Conservation (phyloP, 2,329 filamentous ascomycete species). For the Cordyceps militaris region DNA sequence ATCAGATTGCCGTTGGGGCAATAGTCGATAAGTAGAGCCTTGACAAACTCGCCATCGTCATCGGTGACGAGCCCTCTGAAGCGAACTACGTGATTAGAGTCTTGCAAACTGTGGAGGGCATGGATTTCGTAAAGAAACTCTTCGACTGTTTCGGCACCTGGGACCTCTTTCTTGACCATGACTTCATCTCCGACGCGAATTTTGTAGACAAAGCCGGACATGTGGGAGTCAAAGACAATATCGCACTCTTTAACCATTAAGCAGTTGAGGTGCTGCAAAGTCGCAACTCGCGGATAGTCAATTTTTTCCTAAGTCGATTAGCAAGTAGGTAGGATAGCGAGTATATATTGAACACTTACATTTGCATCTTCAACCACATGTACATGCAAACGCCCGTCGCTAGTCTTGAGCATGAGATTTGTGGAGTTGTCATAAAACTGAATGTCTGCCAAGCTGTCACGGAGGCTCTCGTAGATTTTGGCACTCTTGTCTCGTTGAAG, state of each 20-base stretch:
- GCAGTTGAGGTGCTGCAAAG: slow-evolving; percentile 67
- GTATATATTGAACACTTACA: slow-evolving; percentile 33
- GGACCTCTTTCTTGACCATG: slow-evolving; percentile 97
- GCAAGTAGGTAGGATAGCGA: slow-evolving; percentile 3
- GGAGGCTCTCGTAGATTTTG: slow-evolving; percentile 89
- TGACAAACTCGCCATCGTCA: slow-evolving; percentile 75
- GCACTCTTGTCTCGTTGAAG: slow-evolving; percentile 89
- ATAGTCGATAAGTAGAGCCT: slow-evolving; percentile 82
- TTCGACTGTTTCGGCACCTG: slow-evolving; percentile 87
- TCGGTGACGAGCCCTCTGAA: slow-evolving; percentile 87
- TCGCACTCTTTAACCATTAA: slow-evolving; percentile 62
- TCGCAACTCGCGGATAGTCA: slow-evolving; percentile 65
- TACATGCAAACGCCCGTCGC: slow-evolving; percentile 80
- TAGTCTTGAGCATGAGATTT: slow-evolving; percentile 88
- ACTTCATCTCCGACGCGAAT: slow-evolving; percentile 61
- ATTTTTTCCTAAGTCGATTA: slow-evolving; percentile 64
- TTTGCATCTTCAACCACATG: slow-evolving; percentile 97
- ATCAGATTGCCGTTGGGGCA: slow-evolving; percentile 82
- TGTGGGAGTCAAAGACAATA: slow-evolving; percentile 79
- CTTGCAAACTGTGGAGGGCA: slow-evolving; percentile 70
- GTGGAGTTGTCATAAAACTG: slow-evolving; percentile 95
- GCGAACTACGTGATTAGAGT: slow-evolving; percentile 70
- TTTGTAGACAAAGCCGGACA: slow-evolving; percentile 97
- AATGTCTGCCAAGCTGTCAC: slow-evolving; percentile 85
- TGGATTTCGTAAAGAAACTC: slow-evolving; percentile 98